Percentiles rank a stretch among this genome's conserved stretches.
These are phyloP conservation scores for Phallus indusiatus DNA, from an alignment of 768 basidiomycete genomes.

Conservation along the genomic window DNA sequence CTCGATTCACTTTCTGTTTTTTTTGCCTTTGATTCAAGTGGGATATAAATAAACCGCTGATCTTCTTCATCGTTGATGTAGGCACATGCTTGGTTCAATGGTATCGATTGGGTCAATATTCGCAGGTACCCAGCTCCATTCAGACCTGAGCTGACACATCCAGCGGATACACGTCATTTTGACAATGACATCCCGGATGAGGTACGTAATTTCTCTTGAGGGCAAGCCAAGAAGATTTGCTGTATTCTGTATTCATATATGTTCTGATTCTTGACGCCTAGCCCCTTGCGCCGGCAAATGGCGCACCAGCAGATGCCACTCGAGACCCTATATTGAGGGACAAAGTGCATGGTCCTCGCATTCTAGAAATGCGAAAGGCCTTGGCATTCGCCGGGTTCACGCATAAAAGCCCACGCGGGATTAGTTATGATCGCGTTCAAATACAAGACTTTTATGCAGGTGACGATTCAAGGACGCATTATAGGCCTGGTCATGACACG, in stretches of 20 bases:
- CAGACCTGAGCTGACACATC: conserved; percentile 69
- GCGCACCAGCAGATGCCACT: conserved; percentile 73
- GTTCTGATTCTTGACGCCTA: conserved; percentile 19
- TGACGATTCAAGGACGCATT: conserved; percentile 37
- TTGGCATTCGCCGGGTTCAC: conserved; percentile 88
- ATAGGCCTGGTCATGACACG: conserved; percentile 45
- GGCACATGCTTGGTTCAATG: conserved; percentile 86
- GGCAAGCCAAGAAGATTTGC: too few species aligned
- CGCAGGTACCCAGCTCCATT: conserved; percentile 82
- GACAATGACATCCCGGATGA: conserved; percentile 90
- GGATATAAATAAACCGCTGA: not conserved
- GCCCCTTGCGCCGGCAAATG: conserved; percentile 86
- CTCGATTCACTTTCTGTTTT: not conserved
- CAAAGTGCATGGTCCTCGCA: conserved; percentile 74
- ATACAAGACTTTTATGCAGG: conserved; percentile 61
- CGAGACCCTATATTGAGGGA: conserved; percentile 84
- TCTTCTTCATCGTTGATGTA: conserved; percentile 20
- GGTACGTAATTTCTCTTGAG: conserved; percentile 40
- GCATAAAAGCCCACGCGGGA: conserved; percentile 75
- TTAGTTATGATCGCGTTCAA: conserved; percentile 59
- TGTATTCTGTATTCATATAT: not conserved
- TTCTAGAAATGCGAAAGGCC: conserved; percentile 85
- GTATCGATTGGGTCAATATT: conserved; percentile 84
- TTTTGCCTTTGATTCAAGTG: not conserved
- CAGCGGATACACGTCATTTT: conserved; percentile 90